These are phyloP conservation scores for Didymella segeticola DNA, from an alignment of 2,329 filamentous ascomycete genomes.

Conservation along the genomic window DNA sequence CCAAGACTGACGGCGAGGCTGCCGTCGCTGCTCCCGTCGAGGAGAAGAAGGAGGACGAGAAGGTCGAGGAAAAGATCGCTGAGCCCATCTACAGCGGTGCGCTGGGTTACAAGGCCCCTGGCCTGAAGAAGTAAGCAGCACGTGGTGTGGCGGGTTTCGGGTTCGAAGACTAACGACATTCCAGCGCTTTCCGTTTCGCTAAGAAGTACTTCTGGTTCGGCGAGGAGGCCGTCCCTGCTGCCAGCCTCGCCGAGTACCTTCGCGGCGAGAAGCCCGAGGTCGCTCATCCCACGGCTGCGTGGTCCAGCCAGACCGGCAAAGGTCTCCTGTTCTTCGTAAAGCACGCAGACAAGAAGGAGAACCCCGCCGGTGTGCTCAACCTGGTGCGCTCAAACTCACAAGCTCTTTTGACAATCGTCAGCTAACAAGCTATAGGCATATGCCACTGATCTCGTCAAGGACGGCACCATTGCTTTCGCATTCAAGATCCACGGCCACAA, in stretches of 20 bases:
- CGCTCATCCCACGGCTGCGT: slow-evolving; percentile 81
- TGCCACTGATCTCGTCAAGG: slow-evolving; percentile 74
- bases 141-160: neutral
- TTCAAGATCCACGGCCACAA: slow-evolving; percentile 87
- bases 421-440: slow-evolving; percentile 62
- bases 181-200: slow-evolving; percentile 83
- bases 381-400: slow-evolving; percentile 65
- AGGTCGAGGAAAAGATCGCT: slow-evolving; percentile 56
- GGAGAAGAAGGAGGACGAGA: slow-evolving; percentile 51
- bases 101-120: slow-evolving; percentile 88
- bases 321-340: slow-evolving; percentile 92
- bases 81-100: slow-evolving; percentile 82
- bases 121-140: slow-evolving; percentile 83
- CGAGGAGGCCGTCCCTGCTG: slow-evolving; percentile 73
- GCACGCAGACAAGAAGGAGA: slow-evolving; percentile 80
- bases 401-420: neutral
- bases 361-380: slow-evolving; percentile 82
- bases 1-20: slow-evolving; percentile 35
- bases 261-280: slow-evolving; percentile 85
- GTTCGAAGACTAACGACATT: slow-evolving; percentile 18
- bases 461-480: slow-evolving; percentile 81
- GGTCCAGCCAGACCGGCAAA: slow-evolving; percentile 93
- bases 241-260: slow-evolving; percentile 78
- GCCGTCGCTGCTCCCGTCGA: slow-evolving; percentile 32
- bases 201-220: slow-evolving; percentile 84